Conservation (phyloP, 345 rosid genomes). For the Jatropha curcas region DNA sequence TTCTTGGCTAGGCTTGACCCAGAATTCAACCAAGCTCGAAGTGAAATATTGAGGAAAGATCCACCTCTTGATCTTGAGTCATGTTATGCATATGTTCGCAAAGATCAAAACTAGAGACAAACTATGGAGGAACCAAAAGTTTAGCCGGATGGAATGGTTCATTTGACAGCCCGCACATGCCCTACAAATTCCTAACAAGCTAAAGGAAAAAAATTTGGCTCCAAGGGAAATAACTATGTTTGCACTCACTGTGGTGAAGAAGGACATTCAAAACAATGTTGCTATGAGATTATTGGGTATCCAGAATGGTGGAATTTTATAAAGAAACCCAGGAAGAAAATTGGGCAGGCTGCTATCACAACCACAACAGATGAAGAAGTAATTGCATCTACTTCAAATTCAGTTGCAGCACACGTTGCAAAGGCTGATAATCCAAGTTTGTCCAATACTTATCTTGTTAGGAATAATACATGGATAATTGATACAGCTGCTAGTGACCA, state of each 20-base stretch:
- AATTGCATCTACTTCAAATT: not conserved
- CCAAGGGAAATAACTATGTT: not conserved
- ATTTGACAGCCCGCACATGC: not conserved
- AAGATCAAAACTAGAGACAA: not conserved
- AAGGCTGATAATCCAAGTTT: not conserved
- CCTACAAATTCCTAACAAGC: not conserved
- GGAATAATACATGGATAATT: constrained; percentile 9
- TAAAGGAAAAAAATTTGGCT: not conserved
- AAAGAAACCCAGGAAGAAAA: not conserved
- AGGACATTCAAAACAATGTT: not conserved
- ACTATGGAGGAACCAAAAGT: not conserved
- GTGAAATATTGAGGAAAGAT: not conserved
- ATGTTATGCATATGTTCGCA: not conserved
- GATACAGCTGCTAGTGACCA: not conserved
- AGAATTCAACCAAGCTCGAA: not conserved
- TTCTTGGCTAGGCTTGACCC: not conserved
- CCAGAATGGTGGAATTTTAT: no score
- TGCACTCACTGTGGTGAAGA: not conserved
- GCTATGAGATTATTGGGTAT: no score
- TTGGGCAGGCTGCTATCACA: not conserved
- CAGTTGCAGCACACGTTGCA: not conserved
- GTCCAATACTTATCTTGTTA: not conserved
- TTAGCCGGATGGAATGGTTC: not conserved
- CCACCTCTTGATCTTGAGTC: constrained; percentile 1
- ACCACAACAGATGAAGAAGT: not conserved